phyloP scores from a whole-genome alignment of 768 basidiomycete genomes.

The Suillus lakei region DNA sequence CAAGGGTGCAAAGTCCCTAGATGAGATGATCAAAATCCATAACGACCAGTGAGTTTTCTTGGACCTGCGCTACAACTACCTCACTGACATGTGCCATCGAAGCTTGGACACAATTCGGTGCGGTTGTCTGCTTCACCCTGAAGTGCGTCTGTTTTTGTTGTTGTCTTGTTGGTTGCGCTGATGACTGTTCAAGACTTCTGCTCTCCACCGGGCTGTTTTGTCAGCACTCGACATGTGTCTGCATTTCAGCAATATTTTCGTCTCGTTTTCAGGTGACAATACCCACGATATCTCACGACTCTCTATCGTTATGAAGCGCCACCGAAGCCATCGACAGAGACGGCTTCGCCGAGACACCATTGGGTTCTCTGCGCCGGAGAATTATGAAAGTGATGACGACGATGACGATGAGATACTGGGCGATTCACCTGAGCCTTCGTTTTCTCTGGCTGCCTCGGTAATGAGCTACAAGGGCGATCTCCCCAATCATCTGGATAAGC shows the following conservation, averaged over 20 bases:
- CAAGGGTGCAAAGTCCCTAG: constrained; percentile 61
- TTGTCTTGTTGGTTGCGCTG: constrained; percentile 5
- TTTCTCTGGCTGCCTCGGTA: constrained; percentile 42
- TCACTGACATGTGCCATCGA: constrained; percentile 4
- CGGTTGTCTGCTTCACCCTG: constrained; percentile 65
- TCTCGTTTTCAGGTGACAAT: constrained; percentile 61
- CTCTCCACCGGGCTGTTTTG: constrained; percentile 67
- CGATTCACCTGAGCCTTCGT: constrained; percentile 39
- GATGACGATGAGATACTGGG: constrained; percentile 37
- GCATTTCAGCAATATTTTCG: constrained; percentile 68
- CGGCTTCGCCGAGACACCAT: constrained; percentile 61
- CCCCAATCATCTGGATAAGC: constrained; percentile 58
- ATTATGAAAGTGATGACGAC: constrained; percentile 45
- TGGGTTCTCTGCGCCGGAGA: constrained; percentile 54
- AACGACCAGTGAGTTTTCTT: constrained; percentile 62
- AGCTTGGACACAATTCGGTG: constrained; percentile 66
- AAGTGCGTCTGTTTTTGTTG: constrained; percentile 44
- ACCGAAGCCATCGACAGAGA: constrained; percentile 65
- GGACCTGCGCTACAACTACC: not conserved
- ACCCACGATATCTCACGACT: constrained; percentile 60
- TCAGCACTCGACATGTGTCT: constrained; percentile 77
- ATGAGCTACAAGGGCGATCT: constrained; percentile 48
- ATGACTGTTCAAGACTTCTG: constrained; percentile 52
- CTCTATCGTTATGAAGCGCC: constrained; percentile 57
- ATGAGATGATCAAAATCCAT: constrained; percentile 76